A percentile compares a stretch with the other conserved stretches of the same genome.
Evolutionary conservation across 345 rosid genomes (phyloP).

Genomic region (Garcia nutans): DNA sequence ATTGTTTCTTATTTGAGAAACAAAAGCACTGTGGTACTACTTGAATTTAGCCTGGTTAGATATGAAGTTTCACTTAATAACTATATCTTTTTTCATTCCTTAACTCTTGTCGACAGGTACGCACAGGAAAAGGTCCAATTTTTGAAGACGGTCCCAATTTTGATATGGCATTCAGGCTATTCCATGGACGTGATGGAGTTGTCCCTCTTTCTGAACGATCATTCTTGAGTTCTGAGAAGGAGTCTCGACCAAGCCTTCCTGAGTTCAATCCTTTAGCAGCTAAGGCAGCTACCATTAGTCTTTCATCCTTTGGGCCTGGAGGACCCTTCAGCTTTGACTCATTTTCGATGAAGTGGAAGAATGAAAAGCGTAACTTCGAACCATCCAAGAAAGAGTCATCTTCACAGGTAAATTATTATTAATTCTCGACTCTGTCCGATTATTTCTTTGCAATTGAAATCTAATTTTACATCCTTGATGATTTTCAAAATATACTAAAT

Average conservation of each 20-base stretch:
- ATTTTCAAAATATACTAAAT: too few relatives aligned
- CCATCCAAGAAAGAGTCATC: conserved; percentile 65
- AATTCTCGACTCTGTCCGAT: not conserved
- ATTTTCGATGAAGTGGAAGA: conserved; percentile 63
- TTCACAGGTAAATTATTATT: conserved; percentile 52
- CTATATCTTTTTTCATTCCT: not conserved
- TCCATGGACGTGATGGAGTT: conserved; percentile 93
- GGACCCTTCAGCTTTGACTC: conserved; percentile 85
- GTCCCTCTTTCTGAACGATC: conserved; percentile 78
- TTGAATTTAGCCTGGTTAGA: not conserved
- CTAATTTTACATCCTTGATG: not conserved
- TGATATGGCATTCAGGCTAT: conserved; percentile 85
- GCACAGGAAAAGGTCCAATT: conserved; percentile 76
- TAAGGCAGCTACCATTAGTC: conserved; percentile 90
- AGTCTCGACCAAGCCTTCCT: conserved; percentile 35
- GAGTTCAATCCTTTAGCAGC: conserved; percentile 90
- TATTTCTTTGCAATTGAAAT: not conserved
- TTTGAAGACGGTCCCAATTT: conserved; percentile 98
- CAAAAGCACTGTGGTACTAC: not conserved
- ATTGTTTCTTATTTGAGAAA: not conserved
- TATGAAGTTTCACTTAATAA: not conserved
- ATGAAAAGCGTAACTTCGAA: conserved; percentile 50
- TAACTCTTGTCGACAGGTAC: conserved; percentile 37
- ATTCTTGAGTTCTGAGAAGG: conserved; percentile 31
- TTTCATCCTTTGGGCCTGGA: conserved; percentile 84